phyloP scores from a whole-genome alignment of 139 green algal genomes.

The Desmodesmus armatus region DNA sequence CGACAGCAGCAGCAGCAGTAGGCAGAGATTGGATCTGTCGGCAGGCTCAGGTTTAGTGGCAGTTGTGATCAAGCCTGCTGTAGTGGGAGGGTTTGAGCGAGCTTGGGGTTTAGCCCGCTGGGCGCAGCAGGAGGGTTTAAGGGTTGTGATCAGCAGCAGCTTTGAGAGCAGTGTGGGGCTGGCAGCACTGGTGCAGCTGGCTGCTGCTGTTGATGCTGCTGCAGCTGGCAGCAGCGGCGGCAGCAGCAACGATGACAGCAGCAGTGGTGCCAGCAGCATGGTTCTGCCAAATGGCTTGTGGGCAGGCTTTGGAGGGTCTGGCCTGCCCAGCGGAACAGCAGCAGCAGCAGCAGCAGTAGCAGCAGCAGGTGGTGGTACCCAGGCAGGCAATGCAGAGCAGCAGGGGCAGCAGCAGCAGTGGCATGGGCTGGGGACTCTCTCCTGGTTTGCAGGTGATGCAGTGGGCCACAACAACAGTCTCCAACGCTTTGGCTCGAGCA shows the following conservation, averaged over 20 bases:
- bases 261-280: constrained; percentile 50
- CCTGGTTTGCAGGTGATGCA: constrained; percentile 1
- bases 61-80: constrained; percentile 85
- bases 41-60: constrained; percentile 34
- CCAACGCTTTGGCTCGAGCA: neutral
- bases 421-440: constrained; percentile 21
- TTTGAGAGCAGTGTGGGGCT: constrained; percentile 87
- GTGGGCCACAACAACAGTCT: neutral
- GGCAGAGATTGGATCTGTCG: neutral
- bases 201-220: constrained; percentile 59
- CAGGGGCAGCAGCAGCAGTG: constrained; percentile 15
- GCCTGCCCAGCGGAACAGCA: neutral
- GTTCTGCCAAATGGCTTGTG: constrained; percentile 8
- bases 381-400: constrained; percentile 10
- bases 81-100: constrained; percentile 79
- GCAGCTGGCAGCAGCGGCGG: neutral
- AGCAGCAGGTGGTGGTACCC: neutral
- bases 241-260: too few species aligned
- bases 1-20: neutral
- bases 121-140: constrained; percentile 54
- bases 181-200: constrained; percentile 68
- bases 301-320: constrained; percentile 22
- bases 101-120: constrained; percentile 53
- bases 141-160: constrained; percentile 78
- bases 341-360: constrained; percentile 7